phyloP scores from a whole-genome alignment of 805 yeast genomes.

The Suhomyces prunicola region DNA sequence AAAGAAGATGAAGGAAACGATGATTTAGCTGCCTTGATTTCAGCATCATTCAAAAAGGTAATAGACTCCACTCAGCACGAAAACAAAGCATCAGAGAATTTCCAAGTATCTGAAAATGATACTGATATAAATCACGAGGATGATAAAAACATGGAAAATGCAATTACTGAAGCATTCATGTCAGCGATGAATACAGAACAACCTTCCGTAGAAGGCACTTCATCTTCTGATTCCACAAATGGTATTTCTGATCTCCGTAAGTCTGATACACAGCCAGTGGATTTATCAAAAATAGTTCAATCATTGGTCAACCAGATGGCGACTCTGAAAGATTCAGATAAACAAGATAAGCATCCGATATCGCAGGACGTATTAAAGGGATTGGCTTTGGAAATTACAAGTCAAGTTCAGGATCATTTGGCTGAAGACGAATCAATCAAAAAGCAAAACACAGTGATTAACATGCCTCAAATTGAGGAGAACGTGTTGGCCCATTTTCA shows the following conservation, averaged over 20 bases:
- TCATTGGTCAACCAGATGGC: constrained; percentile 24
- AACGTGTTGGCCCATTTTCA: constrained; percentile 36
- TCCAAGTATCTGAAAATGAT: background rate
- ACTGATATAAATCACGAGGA: background rate
- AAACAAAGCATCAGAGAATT: background rate
- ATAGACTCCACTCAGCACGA: constrained; percentile 1
- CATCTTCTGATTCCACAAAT: background rate
- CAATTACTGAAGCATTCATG: constrained; percentile 28
- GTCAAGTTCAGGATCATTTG: constrained; percentile 28
- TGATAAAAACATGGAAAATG: constrained; percentile 20
- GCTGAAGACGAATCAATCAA: constrained; percentile 13
- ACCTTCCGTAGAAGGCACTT: background rate
- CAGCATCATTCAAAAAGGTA: constrained; percentile 9
- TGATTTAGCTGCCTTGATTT: constrained; percentile 9
- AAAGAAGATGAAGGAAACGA: background rate
- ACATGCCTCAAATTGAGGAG: constrained; percentile 35
- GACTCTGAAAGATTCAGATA: constrained; percentile 6
- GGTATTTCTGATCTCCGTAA: background rate
- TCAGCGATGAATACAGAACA: constrained; percentile 11
- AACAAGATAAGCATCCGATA: constrained; percentile 7
- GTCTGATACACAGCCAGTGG: constrained; percentile 6
- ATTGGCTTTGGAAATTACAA: constrained; percentile 28
- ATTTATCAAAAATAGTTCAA: constrained; percentile 24
- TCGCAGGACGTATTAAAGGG: constrained; percentile 25
- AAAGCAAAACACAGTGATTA: constrained; percentile 9